Conservation (phyloP, 225 moss, liverwort and hornwort species). For the Antitrichia curtipendula region DNA sequence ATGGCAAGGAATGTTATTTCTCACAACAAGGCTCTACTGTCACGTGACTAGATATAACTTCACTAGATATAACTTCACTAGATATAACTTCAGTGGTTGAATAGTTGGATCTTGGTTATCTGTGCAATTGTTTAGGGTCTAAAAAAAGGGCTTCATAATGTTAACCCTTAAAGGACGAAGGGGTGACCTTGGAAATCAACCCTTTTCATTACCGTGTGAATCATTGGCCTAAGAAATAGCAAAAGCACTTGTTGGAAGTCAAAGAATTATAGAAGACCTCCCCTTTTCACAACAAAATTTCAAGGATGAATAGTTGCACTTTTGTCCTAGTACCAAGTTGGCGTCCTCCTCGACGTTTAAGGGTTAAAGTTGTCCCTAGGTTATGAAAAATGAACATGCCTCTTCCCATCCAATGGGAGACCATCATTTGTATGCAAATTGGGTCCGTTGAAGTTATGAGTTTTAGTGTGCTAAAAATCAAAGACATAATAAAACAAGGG, state of each 20-base stretch:
- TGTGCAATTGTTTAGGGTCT: neutral
- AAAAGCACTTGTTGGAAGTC: too few species aligned
- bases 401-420: neutral
- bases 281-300: too few species aligned
- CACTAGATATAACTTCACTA: too few species aligned
- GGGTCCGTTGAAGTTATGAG: neutral
- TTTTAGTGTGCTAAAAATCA: neutral
- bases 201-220: too few species aligned
- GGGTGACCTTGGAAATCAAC: too few species aligned
- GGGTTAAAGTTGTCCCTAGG: neutral
- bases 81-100: too few species aligned
- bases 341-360: too few species aligned
- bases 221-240: too few species aligned
- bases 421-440: neutral
- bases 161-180: too few species aligned
- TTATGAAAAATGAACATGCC: neutral
- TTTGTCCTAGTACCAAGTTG: too few species aligned
- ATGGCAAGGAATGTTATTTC: neutral
- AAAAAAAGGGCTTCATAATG: neutral
- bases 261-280: too few species aligned
- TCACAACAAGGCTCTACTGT: neutral
- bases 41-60: accelerated
- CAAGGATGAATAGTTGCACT: too few species aligned
- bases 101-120: neutral
- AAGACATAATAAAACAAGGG: neutral